A percentile compares a stretch with the other conserved stretches of the same genome.
phyloP scores from a whole-genome alignment of 1,284 basidiomycete genomes.

The Phellinidium pouzarii region DNA sequence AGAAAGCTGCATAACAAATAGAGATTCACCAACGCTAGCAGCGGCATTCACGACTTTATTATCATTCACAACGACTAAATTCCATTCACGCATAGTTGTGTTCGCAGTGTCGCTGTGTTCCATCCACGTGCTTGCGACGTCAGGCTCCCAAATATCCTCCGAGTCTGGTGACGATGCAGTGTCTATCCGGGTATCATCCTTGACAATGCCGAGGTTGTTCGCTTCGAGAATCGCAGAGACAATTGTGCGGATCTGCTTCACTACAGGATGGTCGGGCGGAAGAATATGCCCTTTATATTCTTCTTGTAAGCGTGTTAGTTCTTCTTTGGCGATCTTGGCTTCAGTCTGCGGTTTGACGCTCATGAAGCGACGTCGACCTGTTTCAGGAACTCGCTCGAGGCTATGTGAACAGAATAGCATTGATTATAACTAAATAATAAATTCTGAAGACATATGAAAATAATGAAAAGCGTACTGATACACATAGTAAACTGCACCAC shows the following conservation, averaged over 20 bases:
- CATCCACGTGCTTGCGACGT: constrained; percentile 22
- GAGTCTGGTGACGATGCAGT: neutral
- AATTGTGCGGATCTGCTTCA: no score
- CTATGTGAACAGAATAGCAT: no score
- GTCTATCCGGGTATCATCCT: constrained; percentile 21
- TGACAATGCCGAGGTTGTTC: constrained; percentile 62
- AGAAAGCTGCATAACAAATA: no score
- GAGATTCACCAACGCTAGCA: constrained; percentile 73
- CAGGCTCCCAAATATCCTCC: constrained; percentile 15
- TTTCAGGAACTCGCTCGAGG: constrained; percentile 75
- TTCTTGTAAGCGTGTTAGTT: constrained; percentile 44
- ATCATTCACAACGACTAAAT: constrained; percentile 80
- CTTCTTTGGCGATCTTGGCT: constrained; percentile 44
- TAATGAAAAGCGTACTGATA: constrained; percentile 48
- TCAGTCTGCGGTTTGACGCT: constrained; percentile 57
- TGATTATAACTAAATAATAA: no score
- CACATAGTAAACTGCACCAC: constrained; percentile 49
- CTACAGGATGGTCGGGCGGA: no score
- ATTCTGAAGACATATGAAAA: no score
- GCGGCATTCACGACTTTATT: constrained; percentile 72
- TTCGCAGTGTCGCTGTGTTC: constrained; percentile 24
- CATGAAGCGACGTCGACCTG: constrained; percentile 83
- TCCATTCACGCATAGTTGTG: constrained; percentile 45
- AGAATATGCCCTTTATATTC: constrained; percentile 58
- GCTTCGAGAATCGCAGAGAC: constrained; percentile 70